Evolutionary conservation across 1,284 basidiomycete species (phyloP), one percentile per base, ranked within the genome.

Genomic region (Ceraceosorus guamensis): DNA sequence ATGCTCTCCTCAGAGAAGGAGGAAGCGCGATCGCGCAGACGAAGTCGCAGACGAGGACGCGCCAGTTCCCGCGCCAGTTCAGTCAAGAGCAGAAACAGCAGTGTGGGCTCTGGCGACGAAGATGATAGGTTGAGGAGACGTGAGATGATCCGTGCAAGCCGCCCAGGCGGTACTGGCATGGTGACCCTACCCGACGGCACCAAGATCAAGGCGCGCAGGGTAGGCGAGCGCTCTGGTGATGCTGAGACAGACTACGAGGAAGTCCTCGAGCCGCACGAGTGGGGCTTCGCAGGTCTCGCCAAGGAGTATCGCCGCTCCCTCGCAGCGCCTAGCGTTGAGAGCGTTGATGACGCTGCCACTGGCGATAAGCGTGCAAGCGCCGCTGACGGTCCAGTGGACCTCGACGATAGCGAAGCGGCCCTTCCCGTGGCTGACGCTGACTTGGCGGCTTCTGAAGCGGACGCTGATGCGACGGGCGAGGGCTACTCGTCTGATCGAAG

Each of bases 111-210:
- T 16, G 41, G n/a, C 6, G 53, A 60, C 31, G 51, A 50, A 13
- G 60, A 64, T 34, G 71, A 73, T 37, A 64, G 68, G 6, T 53
- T 54, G 6, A 62, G 73, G 32, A 54, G 66, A 30, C 63, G 71
- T 39, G 63, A 70, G 50, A 56, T 72, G 24, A 67, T 75, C 35
- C 66, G 66, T 30, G 60, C 68, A 1, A 60, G 59, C 11, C 64
- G 73, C 31, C 73, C 73, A 35, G 73, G 73, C 10, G 73, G 73
- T 8, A 75, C 73, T 0, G 73, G 73, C 5, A 73, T 73, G 71
- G 73, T 75, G 30, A 75, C 73, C 0, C 62, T 75, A 0, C 70
- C 70, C 2, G 71, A 75, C 37, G 73, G 73, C 48, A 66, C 68
- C 48, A 70, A 68, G 47, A 72, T 75, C 50, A 60, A 57, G 18